These are phyloP conservation scores for Cadophora gregata DNA, from an alignment of 2,329 filamentous ascomycete genomes.

Conservation along the genomic window DNA sequence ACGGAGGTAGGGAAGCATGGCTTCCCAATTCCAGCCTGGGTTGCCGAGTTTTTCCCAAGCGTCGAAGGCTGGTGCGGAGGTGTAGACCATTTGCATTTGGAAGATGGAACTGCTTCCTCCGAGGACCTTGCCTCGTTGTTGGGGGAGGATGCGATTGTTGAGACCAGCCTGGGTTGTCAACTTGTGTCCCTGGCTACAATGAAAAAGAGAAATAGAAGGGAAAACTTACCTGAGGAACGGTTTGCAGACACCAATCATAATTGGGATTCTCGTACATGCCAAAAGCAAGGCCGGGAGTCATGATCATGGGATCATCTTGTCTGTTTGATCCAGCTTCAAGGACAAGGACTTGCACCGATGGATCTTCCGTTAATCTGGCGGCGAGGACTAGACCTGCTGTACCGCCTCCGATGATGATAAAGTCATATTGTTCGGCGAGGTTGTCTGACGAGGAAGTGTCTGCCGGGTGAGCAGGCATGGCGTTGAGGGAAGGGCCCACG, in stretches of 20 bases:
- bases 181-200: conserved; percentile 8
- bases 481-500: neutral
- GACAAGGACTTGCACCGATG: conserved; percentile 52
- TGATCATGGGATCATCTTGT: conserved; percentile 44
- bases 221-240: conserved; percentile 45
- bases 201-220: conserved; percentile 24
- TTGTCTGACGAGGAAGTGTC: conserved; percentile 20
- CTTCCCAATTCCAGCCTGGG: conserved; percentile 48
- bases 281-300: conserved; percentile 46
- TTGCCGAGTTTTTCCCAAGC: conserved; percentile 50
- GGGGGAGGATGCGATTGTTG: conserved; percentile 28
- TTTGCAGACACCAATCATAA: conserved; percentile 48
- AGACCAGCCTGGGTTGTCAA: conserved; percentile 24
- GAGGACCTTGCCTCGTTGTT: conserved; percentile 45
- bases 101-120: conserved; percentile 47
- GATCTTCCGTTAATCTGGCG: conserved; percentile 56
- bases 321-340: conserved; percentile 53
- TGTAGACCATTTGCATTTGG: conserved; percentile 22
- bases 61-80: conserved; percentile 33
- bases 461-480: neutral
- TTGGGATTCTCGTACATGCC: conserved; percentile 44
- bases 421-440: conserved; percentile 5
- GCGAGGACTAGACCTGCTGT: conserved; percentile 57
- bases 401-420: conserved; percentile 42
- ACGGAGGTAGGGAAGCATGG: conserved; percentile 22